Evolutionary conservation across 164 flowering plant genomes (phyloP), one percentile per base, ranked within the genome.

Genomic region (Cinnamomum micranthum): DNA sequence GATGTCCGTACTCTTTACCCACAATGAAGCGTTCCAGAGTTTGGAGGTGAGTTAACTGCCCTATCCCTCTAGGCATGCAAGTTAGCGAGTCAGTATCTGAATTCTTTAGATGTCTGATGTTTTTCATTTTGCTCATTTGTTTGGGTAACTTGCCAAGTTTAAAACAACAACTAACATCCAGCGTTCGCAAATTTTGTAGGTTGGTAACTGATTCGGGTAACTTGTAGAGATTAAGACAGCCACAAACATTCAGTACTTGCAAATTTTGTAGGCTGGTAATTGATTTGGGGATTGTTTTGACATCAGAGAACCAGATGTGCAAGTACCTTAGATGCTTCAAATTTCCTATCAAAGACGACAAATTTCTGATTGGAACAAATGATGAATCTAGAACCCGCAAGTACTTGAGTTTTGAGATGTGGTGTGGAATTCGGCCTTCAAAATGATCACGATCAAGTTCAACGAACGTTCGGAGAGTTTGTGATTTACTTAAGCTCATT

Each of bases 241-340:
- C 14, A 20, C 6, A 3, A 7, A 72, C 25, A 2, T 14, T n/a
- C 64, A 79, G 35, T 24, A 69, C 50, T 17, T 71, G 70, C 33
- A 73, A 41, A 14, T 63, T 72, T 17, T 64, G 60, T 27, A 69
- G 59, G 19, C 24, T 69, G 22, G 25, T 23, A 1, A 76, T 69
- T 1, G 81, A 73, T 13, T 69, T 47, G 6, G 81, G 81, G 4
- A 79, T 66, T 10, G 11, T 7, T 60, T 33, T 14, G 6, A 74
- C 13, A 20, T 6, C 23, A 69, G 59, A 28, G 35, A 17, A 3
- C 0, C 76, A 72, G 62, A 75, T 71, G 22, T 69, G 64, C 0
- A 79, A 73, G 25, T 63, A 69, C 67, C 78, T 69, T 22, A 79
- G 50, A 58, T 72, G 76, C 2, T 60, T 50, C 74, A 79, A 65